A percentile compares a stretch with the other conserved stretches of the same genome.
Conservation (phyloP, 495 filamentous ascomycete species). For the Arthonia radiata region DNA sequence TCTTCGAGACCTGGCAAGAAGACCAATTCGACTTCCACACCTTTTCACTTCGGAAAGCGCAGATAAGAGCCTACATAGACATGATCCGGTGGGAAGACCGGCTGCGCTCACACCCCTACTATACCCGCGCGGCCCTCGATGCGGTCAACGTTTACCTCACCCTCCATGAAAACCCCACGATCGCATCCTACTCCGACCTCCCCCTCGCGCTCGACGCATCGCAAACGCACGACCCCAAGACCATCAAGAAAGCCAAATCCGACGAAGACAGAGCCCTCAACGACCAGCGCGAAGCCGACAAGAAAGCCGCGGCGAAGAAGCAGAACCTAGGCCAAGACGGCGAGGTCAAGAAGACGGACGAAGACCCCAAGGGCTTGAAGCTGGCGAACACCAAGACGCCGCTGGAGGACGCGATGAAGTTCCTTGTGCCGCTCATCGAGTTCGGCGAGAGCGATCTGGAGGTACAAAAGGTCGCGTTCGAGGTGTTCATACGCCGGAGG, state of each 20-base stretch:
- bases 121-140: conserved; percentile 56
- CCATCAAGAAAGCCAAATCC: conserved; percentile 77
- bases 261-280: conserved; percentile 62
- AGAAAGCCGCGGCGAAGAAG: conserved; percentile 23
- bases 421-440: conserved; percentile 54
- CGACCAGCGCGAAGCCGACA: conserved; percentile 55
- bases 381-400: conserved; percentile 60
- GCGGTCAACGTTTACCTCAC: conserved; percentile 59
- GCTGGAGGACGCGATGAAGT: conserved; percentile 68
- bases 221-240: conserved; percentile 82
- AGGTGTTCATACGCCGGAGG: conserved; percentile 63
- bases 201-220: conserved; percentile 31
- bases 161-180: conserved; percentile 50
- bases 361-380: conserved; percentile 59
- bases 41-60: conserved; percentile 86
- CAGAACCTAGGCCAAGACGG: conserved; percentile 22
- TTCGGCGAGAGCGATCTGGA: conserved; percentile 61
- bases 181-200: conserved; percentile 24
- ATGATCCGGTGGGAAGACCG: conserved; percentile 93
- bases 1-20: conserved; percentile 93
- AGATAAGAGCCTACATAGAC: conserved; percentile 81
- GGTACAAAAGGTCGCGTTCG: conserved; percentile 63
- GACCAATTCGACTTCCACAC: conserved; percentile 98
- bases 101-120: conserved; percentile 80
- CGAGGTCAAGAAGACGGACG: conserved; percentile 50